Base-by-base conservation (phyloP, 805 yeast genomes). In the Blastobotrys attinorum region DNA sequence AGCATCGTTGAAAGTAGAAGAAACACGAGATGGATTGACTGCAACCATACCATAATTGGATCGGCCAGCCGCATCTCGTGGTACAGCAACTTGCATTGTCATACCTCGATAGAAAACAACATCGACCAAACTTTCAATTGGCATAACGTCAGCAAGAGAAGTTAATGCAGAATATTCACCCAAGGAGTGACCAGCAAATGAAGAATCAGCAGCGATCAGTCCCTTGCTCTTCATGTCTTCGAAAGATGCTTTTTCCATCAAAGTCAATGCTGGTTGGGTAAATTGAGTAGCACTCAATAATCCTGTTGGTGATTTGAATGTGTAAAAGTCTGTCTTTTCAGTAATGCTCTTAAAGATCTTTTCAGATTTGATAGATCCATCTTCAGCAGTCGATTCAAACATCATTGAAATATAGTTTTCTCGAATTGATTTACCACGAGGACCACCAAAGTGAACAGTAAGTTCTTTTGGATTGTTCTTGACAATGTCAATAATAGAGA, bases 11-110 rank as follows among this genome's bases (percentile, higher is more conserved):
- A 92, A 92, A 13, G 96, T 84, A 44, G 83, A 70, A 45, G 84
- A 78, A 50, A 92, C 83, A 69, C 99, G 81, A 50, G 94, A 76
- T 60, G 99, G 99, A 72, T 94, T 92, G 47, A 90, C 89, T 43
- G 99, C 99, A 72, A 87, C 78, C 99, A 92, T 92, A 75, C 97
- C 97, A 62, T 92, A 92, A 74, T 92, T 92, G 47, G 98, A 92
- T 71, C 97, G 83, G 40, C 99, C 99, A 41, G 69, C 63, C 44
- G 80, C 77, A 68, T 92, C 99, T 72, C 99, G 83, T 63, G 97
- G 97, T 54, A 92, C 99, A 39, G 98, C 98, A 53, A 92, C 98
- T 73, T 92, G 98, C 99, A 92, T 92, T 40, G 99, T 94, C 97
- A 92, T 92, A 77, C 99, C 99, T 75, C 99, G 83, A 77, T 92